These are phyloP conservation scores for Gossypium rotundifolium DNA, from an alignment of 345 rosid genomes.

Conservation along the genomic window DNA sequence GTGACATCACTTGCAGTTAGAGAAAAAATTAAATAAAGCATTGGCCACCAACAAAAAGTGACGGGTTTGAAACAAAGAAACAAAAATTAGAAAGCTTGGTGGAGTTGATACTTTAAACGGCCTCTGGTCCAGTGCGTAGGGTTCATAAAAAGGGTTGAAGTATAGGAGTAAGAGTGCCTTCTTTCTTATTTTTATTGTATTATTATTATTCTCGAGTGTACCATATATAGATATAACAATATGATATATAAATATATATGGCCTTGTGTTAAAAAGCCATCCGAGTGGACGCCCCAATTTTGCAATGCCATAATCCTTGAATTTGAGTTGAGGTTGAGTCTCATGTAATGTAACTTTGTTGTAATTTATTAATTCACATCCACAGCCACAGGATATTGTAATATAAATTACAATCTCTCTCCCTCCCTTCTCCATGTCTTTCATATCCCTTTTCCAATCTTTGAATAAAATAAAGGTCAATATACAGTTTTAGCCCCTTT, in stretches of 20 bases:
- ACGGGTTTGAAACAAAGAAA: conserved; percentile 21
- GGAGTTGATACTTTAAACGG: not conserved
- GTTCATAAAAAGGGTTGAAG: conserved; percentile 9
- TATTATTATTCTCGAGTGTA: conserved; percentile 25
- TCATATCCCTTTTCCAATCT: not conserved
- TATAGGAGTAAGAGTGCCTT: conserved; percentile 6
- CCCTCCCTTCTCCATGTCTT: not conserved
- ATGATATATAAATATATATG: not conserved
- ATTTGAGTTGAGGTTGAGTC: conserved; percentile 15
- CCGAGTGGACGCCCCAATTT: conserved; percentile 30
- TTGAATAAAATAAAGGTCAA: not conserved
- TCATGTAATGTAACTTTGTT: conserved; percentile 19
- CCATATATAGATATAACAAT: conserved; percentile 12
- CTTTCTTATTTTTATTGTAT: conserved; percentile 13
- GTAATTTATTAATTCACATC: conserved; percentile 26
- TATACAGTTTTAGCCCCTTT: not conserved
- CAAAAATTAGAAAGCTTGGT: conserved; percentile 3
- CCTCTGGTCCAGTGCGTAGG: not conserved
- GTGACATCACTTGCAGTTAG: conserved; percentile 44
- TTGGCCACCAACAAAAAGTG: conserved; percentile 31
- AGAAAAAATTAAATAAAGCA: conserved; percentile 47
- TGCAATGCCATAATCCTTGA: conserved; percentile 30
- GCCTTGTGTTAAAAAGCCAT: conserved; percentile 14
- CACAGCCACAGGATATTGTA: conserved; percentile 18
- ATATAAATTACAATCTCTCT: conserved; percentile 18